Conservation (phyloP, 1,139 yeast genomes). For the Taphrina confusa region DNA sequence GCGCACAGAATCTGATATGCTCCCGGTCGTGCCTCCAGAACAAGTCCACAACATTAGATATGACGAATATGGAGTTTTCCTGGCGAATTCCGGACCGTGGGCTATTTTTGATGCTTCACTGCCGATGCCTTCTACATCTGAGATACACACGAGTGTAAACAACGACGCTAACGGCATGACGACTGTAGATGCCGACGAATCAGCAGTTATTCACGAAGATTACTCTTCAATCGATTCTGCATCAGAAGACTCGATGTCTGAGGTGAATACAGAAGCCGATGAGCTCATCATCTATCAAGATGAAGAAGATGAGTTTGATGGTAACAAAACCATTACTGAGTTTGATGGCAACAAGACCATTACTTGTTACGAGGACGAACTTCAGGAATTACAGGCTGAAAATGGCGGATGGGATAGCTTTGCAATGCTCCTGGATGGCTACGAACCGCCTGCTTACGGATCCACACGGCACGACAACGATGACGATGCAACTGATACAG, state of each 20-base stretch:
- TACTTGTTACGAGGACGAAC: background rate
- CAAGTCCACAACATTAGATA: background rate
- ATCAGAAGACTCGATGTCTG: background rate
- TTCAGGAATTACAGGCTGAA: too few relatives aligned
- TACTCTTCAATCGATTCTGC: background rate
- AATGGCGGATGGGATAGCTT: too few relatives aligned
- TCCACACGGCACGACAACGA: too few relatives aligned
- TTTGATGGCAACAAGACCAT: conserved; percentile 1
- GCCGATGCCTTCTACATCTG: background rate
- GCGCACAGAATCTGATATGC: background rate
- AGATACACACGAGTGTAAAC: too few relatives aligned
- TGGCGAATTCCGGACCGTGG: conserved; percentile 8
- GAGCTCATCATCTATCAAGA: background rate
- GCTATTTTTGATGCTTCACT: background rate
- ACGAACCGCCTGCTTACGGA: too few relatives aligned
- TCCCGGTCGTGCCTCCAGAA: background rate
- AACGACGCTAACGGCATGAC: background rate
- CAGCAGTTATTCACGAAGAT: too few relatives aligned
- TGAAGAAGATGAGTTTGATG: background rate
- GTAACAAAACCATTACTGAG: background rate
- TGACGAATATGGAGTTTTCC: background rate
- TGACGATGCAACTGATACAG: too few relatives aligned
- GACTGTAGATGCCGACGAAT: background rate
- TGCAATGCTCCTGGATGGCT: too few relatives aligned
- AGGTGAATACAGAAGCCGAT: background rate